Conservation (phyloP, 2,329 filamentous ascomycete genomes). For the Arthrinium phaeospermum region DNA sequence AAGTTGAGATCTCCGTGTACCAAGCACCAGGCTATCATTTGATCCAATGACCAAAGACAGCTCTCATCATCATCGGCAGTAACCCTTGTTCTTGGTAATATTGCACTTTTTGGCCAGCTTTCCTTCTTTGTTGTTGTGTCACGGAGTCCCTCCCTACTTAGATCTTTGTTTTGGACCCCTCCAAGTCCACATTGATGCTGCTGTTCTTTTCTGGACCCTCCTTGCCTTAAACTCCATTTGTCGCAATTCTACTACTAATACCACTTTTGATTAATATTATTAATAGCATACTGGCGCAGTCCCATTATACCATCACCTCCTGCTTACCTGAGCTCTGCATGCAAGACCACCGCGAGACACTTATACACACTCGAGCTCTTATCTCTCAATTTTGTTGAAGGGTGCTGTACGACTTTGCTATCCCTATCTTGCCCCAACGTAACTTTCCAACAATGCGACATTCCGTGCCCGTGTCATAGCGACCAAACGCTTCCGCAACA, state of each 20-base stretch:
- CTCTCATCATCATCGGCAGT: background rate
- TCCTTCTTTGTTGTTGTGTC: background rate
- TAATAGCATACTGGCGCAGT: constrained; percentile 2
- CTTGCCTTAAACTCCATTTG: constrained; percentile 18
- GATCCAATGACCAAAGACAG: background rate
- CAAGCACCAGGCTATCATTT: background rate
- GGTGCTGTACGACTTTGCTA: background rate
- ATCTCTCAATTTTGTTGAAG: background rate
- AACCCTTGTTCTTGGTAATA: background rate
- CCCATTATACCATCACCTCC: constrained; percentile 9
- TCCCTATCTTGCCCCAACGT: background rate
- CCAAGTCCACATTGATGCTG: background rate
- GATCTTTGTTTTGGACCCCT: background rate
- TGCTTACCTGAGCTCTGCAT: background rate
- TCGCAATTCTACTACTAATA: constrained; percentile 18
- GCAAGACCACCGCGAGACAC: background rate
- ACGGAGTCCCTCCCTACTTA: background rate
- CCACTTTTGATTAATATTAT: constrained; percentile 1
- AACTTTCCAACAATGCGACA: constrained; percentile 15
- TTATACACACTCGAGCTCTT: background rate
- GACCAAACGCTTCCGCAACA: constrained; percentile 12
- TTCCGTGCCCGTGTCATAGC: constrained; percentile 14
- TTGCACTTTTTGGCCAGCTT: constrained; percentile 20
- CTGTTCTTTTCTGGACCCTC: background rate
- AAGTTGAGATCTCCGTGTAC: background rate